phyloP scores from a whole-genome alignment of 1,284 basidiomycete species.

The Thecaphora thlaspeos region DNA sequence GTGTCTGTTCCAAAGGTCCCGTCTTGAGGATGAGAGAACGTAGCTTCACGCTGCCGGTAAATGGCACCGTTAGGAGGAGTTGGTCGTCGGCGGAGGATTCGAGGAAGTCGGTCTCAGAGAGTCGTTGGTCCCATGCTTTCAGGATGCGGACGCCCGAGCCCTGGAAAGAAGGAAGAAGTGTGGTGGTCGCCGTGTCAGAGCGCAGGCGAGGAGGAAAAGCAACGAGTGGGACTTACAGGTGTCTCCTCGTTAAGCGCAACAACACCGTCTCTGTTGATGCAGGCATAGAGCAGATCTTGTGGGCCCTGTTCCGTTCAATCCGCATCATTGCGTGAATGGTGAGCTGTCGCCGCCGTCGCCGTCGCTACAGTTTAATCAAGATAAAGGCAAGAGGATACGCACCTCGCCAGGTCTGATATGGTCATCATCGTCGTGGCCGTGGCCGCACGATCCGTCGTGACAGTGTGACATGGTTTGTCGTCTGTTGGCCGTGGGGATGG shows the following conservation, averaged over 20 bases:
- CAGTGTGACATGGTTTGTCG: constrained; percentile 45
- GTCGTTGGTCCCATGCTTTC: constrained; percentile 42
- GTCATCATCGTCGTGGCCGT: constrained; percentile 48
- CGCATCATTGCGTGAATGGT: neutral
- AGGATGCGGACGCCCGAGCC: constrained; percentile 28
- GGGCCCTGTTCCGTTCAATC: constrained; percentile 18
- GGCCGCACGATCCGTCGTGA: constrained; percentile 31
- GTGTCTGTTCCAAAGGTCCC: constrained; percentile 35
- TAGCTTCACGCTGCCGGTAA: constrained; percentile 47
- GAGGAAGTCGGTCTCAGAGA: constrained; percentile 15
- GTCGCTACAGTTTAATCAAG: too few relatives aligned
- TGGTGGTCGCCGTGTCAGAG: too few relatives aligned
- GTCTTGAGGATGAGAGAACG: constrained; percentile 29
- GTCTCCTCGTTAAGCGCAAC: constrained; percentile 43
- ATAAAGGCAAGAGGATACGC: neutral
- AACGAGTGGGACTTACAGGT: constrained; percentile 5
- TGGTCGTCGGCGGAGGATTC: constrained; percentile 47
- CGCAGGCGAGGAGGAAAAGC: neutral
- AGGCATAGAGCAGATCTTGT: constrained; percentile 42
- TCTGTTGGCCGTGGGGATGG: too few relatives aligned
- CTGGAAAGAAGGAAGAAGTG: constrained; percentile 1
- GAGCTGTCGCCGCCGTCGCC: too few relatives aligned
- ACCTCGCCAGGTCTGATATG: constrained; percentile 44
- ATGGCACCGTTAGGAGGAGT: constrained; percentile 48
- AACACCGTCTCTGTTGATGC: constrained; percentile 42